Percentiles rank a stretch among this genome's conserved stretches.
Evolutionary conservation across 2,329 filamentous ascomycete species (phyloP).

Genomic region (Trichocomaceae sp.): DNA sequence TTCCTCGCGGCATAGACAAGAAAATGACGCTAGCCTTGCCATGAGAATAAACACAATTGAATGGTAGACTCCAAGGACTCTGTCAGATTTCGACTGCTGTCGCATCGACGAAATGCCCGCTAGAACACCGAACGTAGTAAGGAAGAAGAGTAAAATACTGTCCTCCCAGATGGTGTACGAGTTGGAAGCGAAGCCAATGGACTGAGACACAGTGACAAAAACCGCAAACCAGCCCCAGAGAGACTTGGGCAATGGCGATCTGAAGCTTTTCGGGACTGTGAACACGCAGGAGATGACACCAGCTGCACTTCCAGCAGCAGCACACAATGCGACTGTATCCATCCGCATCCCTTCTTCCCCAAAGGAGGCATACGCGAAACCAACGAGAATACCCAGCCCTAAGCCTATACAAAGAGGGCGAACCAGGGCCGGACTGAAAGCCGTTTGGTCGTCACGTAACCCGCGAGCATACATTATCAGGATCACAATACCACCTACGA

Average conservation of each 20-base stretch:
- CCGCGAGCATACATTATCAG: conserved; percentile 67
- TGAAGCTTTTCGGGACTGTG: conserved; percentile 34
- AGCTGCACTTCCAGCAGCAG: conserved; percentile 41
- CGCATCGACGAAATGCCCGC: conserved; percentile 68
- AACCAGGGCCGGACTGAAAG: conserved; percentile 43
- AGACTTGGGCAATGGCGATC: conserved; percentile 58
- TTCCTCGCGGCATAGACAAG: conserved; percentile 90
- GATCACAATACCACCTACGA: conserved; percentile 60
- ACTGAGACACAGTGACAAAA: conserved; percentile 76
- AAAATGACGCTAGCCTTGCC: conserved; percentile 73
- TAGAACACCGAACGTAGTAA: conserved; percentile 77
- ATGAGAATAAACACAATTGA: conserved; percentile 75
- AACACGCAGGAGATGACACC: conserved; percentile 37
- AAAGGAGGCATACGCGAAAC: conserved; percentile 18
- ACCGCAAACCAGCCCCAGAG: conserved; percentile 85
- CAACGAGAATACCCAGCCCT: conserved; percentile 39
- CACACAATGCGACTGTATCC: conserved; percentile 33
- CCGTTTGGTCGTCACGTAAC: conserved; percentile 45
- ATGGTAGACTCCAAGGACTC: conserved; percentile 73
- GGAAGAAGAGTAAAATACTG: conserved; percentile 84
- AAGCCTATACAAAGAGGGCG: conserved; percentile 43
- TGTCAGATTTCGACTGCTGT: conserved; percentile 59
- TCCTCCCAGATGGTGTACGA: conserved; percentile 99
- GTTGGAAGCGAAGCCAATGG: conserved; percentile 92
- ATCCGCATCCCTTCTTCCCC: conserved; percentile 24